Percentiles rank a stretch among this genome's conserved stretches.
Conservation (phyloP, 352 stramenopile species). For the Globisporangium acanthophoron region DNA sequence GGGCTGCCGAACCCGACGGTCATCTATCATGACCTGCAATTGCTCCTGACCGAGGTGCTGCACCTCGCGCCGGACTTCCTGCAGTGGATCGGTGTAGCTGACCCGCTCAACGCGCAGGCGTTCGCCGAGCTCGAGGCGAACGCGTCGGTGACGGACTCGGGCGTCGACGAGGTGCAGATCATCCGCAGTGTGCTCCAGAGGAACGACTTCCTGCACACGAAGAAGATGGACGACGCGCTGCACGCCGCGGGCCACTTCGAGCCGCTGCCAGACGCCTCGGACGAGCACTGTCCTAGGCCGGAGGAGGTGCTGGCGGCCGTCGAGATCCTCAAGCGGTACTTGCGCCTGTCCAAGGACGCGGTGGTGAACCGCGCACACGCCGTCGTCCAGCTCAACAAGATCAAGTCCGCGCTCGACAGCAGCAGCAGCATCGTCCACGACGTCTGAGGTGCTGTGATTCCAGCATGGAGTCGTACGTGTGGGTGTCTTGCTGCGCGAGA, state of each 20-base stretch:
- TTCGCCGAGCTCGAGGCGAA: constrained; percentile 75
- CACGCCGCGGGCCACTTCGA: constrained; percentile 41
- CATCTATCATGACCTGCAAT: constrained; percentile 61
- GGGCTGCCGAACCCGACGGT: constrained; percentile 25
- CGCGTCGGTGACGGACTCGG: constrained; percentile 65
- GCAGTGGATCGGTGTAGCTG: constrained; percentile 57
- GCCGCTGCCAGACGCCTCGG: constrained; percentile 39
- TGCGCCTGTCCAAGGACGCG: constrained; percentile 49
- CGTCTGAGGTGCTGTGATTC: constrained; percentile 11
- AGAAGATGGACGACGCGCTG: constrained; percentile 52
- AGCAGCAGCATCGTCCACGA: constrained; percentile 21
- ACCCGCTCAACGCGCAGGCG: constrained; percentile 47
- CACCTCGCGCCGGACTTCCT: constrained; percentile 67
- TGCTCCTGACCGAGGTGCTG: constrained; percentile 48
- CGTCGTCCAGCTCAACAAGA: constrained; percentile 67
- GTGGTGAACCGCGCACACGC: constrained; percentile 51
- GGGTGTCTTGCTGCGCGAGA: too few species aligned
- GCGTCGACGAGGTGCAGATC: constrained; percentile 80
- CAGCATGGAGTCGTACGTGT: neutral
- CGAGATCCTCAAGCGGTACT: constrained; percentile 64
- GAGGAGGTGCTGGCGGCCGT: constrained; percentile 59
- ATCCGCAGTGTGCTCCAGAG: constrained; percentile 80
- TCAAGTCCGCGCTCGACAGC: constrained; percentile 49
- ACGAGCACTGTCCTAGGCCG: constrained; percentile 40
- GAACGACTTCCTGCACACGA: constrained; percentile 65